phyloP scores from a whole-genome alignment of 2,329 filamentous ascomycete genomes.

The Hypoxylon sp. region DNA sequence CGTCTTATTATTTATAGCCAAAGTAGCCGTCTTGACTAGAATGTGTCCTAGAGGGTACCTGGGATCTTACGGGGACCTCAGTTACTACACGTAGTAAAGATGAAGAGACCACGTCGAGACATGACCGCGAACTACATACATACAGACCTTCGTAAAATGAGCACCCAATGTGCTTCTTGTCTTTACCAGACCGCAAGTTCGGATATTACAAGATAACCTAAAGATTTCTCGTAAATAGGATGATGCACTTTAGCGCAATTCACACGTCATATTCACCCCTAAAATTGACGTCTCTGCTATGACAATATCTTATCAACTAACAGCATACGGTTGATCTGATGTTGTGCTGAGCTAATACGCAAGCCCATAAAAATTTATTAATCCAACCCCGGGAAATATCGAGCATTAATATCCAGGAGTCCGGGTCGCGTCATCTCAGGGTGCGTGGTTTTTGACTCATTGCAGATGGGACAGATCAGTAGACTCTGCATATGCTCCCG shows the following conservation, averaged over 20 bases:
- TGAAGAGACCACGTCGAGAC: conserved; percentile 12
- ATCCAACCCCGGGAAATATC: neutral
- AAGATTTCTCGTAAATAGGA: conserved; percentile 6
- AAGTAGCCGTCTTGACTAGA: conserved; percentile 5
- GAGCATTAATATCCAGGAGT: conserved; percentile 6
- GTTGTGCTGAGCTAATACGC: conserved; percentile 14
- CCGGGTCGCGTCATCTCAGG: neutral
- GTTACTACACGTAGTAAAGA: conserved; percentile 3
- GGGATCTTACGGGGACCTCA: neutral
- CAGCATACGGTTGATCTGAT: neutral
- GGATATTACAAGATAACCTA: neutral
- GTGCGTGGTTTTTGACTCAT: conserved; percentile 15
- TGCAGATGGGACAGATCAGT: conserved; percentile 3
- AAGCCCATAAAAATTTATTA: neutral
- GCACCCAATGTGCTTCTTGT: conserved; percentile 4
- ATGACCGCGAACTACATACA: neutral
- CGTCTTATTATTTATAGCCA: conserved; percentile 18
- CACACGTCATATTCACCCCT: conserved; percentile 30
- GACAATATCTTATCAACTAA: conserved; percentile 5
- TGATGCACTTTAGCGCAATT: conserved; percentile 32
- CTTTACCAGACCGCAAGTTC: conserved; percentile 18
- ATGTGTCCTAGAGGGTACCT: neutral
- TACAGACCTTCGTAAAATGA: neutral
- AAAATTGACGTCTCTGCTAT: neutral
- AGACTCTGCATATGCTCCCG: neutral